Evolutionary conservation across 2,329 filamentous ascomycete species (phyloP).

Genomic region (Diaporthe sp.): DNA sequence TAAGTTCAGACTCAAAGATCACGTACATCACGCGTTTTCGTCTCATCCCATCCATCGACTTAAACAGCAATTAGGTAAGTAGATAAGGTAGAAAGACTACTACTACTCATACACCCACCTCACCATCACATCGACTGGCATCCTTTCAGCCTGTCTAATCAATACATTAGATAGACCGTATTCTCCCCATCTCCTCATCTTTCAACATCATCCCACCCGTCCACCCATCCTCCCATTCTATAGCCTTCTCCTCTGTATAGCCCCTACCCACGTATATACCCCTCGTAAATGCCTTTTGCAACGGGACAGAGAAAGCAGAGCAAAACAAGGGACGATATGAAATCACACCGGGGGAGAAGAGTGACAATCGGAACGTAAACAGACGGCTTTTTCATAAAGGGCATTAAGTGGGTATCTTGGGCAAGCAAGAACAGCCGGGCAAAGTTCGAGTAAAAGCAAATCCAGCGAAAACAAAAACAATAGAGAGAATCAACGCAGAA

Average conservation of each 20-base stretch:
- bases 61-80: background rate
- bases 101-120: background rate
- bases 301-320: background rate
- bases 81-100: background rate
- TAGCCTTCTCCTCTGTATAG: background rate
- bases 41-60: background rate
- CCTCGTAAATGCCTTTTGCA: slow-evolving; percentile 25
- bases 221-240: background rate
- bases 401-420: slow-evolving; percentile 45
- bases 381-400: slow-evolving; percentile 34
- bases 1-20: background rate
- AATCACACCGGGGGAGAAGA: background rate
- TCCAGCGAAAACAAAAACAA: slow-evolving; percentile 27
- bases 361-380: background rate
- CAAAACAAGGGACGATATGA: background rate
- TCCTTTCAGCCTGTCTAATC: background rate
- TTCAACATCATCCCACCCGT: background rate
- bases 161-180: background rate
- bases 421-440: slow-evolving; percentile 36
- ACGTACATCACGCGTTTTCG: background rate
- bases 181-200: background rate
- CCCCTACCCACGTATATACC: background rate
- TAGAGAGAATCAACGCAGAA: slow-evolving; percentile 20
- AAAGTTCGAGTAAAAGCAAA: slow-evolving; percentile 32
- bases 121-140: background rate